These are phyloP conservation scores for Albifimbria verrucaria DNA, from an alignment of 2,329 filamentous ascomycete species.

Conservation along the genomic window DNA sequence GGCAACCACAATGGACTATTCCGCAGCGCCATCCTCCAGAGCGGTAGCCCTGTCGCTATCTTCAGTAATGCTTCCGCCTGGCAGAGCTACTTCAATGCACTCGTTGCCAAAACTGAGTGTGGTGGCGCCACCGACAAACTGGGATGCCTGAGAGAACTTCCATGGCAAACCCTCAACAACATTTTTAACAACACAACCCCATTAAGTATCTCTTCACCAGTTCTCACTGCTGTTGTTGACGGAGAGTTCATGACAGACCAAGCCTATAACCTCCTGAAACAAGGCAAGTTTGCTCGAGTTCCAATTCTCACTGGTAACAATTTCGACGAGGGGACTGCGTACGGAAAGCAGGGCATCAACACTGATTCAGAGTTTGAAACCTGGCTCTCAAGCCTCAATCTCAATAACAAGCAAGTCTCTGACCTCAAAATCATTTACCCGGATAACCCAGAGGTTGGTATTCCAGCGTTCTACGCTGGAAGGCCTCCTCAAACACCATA, in stretches of 20 bases:
- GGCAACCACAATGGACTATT: slow-evolving; percentile 53
- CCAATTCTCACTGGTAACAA: slow-evolving; percentile 63
- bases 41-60: slow-evolving; percentile 34
- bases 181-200: slow-evolving; percentile 22
- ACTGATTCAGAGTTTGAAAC: slow-evolving; percentile 47
- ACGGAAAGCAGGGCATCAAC: slow-evolving; percentile 51
- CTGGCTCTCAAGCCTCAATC: slow-evolving; percentile 14
- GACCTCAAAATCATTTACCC: slow-evolving; percentile 45
- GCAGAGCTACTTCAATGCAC: slow-evolving; percentile 26
- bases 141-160: slow-evolving; percentile 27
- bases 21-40: slow-evolving; percentile 47
- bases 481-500: slow-evolving; percentile 23
- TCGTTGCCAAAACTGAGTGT: slow-evolving; percentile 22
- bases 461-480: slow-evolving; percentile 39
- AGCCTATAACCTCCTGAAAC: slow-evolving; percentile 48
- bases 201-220: slow-evolving; percentile 11
- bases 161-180: slow-evolving; percentile 24
- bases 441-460: slow-evolving; percentile 42
- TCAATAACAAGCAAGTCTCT: slow-evolving; percentile 24
- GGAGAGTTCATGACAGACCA: slow-evolving; percentile 37
- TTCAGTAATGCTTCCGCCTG: slow-evolving; percentile 15
- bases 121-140: slow-evolving; percentile 17
- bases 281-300: slow-evolving; percentile 60
- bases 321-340: slow-evolving; percentile 60
- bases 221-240: slow-evolving; percentile 25